Evolutionary conservation across 139 green algal species (phyloP), one percentile per base, ranked within the genome.

Genomic region (Chlorella sorokiniana): DNA sequence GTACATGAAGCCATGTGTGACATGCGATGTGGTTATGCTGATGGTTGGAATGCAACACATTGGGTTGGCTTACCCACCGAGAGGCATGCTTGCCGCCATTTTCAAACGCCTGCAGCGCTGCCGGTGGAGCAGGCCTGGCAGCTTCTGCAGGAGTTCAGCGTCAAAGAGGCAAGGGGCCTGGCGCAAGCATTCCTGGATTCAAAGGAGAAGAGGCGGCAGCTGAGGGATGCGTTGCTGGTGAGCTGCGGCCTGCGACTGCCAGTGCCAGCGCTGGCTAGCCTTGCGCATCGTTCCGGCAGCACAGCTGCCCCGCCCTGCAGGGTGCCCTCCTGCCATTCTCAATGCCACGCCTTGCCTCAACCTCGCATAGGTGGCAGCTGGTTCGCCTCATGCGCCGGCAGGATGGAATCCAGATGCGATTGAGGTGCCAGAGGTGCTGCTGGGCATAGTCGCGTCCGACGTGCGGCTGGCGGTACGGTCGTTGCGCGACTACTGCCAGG

Each of bases 371-470:
- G 40, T 84, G 29, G 83, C 78, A 3, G 56, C 70, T 8, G 29
- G 25, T 16, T 35, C 61, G 45, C 85, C 83, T 0, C 35, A 48
- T 20, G 48, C 48, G 52, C 18, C 38, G 1, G 67, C 59, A 25
- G 59, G 83, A 6, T 90, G 84, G 84, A 71, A 84, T 40, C 84
- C 84, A 10, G 61, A 51, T 10, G 54, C 44, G 7, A 31, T 37
- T 3, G 45, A 76, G 33, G 23, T 27, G n/a, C 71, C 33, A 65
- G 71, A 88, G 25, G 85, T 95, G 37, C 83, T 95, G 65, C 52
- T 95, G 63, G 92, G 91, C 1, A 76, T 95, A 48, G 52, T 95
- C 4, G 84, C 90, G 18, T 90, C 91, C 31, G 89, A 93, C 18
- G 79, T 92, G 27, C 71, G 85, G 29, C 76, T 92, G 18, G 91